phyloP scores from a whole-genome alignment of 768 basidiomycete genomes.

The Amanita muscaria region DNA sequence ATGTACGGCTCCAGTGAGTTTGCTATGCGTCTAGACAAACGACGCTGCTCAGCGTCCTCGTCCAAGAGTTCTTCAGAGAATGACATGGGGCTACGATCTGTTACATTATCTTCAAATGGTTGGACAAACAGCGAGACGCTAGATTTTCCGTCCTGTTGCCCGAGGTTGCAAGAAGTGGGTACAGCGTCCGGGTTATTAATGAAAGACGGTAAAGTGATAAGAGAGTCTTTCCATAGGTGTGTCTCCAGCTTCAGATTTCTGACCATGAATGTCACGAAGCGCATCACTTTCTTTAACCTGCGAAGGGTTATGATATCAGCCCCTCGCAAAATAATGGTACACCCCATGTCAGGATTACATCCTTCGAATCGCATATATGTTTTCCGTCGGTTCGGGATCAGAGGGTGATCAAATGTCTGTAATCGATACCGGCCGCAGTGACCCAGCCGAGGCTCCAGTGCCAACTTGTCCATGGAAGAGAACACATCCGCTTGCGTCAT shows the following conservation, averaged over 20 bases:
- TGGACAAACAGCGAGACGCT: background rate
- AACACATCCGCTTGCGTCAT: constrained; percentile 95
- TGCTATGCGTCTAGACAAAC: constrained; percentile 70
- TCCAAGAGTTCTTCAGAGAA: constrained; percentile 41
- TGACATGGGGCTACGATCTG: constrained; percentile 11
- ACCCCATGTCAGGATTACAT: constrained; percentile 86
- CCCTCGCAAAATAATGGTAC: constrained; percentile 88
- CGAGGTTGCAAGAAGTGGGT: constrained; percentile 30
- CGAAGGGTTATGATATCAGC: constrained; percentile 72
- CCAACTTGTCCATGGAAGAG: constrained; percentile 91
- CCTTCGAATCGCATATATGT: constrained; percentile 99
- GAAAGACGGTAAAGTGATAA: constrained; percentile 65
- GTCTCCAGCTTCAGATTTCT: constrained; percentile 92
- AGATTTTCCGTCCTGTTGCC: background rate
- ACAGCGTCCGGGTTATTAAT: constrained; percentile 59
- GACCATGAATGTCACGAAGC: constrained; percentile 88
- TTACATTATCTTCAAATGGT: background rate
- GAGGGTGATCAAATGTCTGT: constrained; percentile 89
- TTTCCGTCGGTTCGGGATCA: constrained; percentile 92
- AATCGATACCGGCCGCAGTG: constrained; percentile 80
- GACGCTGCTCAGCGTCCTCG: constrained; percentile 63
- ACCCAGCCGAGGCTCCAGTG: constrained; percentile 81
- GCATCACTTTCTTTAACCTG: constrained; percentile 85
- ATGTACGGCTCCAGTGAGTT: constrained; percentile 77
- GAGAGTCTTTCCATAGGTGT: constrained; percentile 85